Percentiles rank a stretch among this genome's conserved stretches.
Conservation (phyloP, 441 rosid genomes). For the Lepidium campestre region DNA sequence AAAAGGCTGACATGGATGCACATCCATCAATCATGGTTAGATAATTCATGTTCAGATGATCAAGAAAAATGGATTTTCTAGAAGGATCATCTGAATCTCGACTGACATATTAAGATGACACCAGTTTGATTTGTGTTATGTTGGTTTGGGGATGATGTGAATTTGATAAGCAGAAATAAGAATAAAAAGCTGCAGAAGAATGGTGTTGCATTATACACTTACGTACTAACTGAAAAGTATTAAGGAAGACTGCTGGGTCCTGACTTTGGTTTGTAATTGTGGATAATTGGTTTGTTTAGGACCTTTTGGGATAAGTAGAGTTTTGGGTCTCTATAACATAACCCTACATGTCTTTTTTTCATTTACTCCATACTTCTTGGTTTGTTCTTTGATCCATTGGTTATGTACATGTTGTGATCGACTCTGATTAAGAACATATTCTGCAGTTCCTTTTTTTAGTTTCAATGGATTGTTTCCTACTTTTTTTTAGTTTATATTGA, state of each 20-base stretch:
- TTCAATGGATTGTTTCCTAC: neutral
- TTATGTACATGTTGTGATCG: neutral
- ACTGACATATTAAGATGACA: conserved; percentile 22
- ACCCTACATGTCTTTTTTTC: neutral
- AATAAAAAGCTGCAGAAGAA: neutral
- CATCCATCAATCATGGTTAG: conserved; percentile 28
- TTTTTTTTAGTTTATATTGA: too few relatives aligned
- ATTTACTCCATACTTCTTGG: neutral
- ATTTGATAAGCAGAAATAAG: neutral
- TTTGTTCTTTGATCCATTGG: neutral
- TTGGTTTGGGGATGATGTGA: neutral
- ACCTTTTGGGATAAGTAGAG: neutral
- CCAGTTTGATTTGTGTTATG: conserved; percentile 12
- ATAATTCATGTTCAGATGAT: conserved; percentile 15
- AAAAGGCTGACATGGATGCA: conserved; percentile 24
- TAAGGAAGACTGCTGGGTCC: neutral
- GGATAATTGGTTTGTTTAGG: neutral
- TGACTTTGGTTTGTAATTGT: neutral
- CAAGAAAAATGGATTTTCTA: conserved; percentile 22
- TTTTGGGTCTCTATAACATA: conserved; percentile 6
- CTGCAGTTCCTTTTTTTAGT: neutral
- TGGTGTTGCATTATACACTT: neutral
- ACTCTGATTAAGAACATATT: neutral
- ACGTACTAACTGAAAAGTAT: neutral
- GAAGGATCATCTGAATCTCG: neutral